Evolutionary conservation across 768 basidiomycete species (phyloP).

Genomic region (Panellus pusillus): DNA sequence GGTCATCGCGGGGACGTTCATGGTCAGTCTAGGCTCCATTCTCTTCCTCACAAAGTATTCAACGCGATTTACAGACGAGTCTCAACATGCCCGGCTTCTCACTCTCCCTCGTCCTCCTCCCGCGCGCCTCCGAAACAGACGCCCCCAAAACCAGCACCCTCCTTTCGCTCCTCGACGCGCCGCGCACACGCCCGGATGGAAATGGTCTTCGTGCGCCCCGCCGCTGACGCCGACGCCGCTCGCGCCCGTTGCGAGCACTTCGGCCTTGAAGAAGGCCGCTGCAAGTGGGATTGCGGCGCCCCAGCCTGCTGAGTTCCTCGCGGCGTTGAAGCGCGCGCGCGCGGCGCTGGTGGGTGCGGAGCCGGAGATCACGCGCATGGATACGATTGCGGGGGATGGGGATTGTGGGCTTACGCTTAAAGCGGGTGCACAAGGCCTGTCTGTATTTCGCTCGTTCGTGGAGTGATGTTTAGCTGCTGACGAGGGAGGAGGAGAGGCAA

Average conservation of each 20-base stretch:
- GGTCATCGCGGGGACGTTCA: conserved; percentile 80
- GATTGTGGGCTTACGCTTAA: too few relatives aligned
- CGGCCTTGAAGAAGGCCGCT: background rate
- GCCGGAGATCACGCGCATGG: conserved; percentile 88
- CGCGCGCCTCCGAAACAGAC: conserved; percentile 40
- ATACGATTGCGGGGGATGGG: conserved; percentile 91
- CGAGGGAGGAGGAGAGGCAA: too few relatives aligned
- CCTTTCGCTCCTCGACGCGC: conserved; percentile 70
- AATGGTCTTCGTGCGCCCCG: conserved; percentile 58
- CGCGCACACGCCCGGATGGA: conserved; percentile 80
- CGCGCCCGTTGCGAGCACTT: conserved; percentile 15
- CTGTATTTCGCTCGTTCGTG: background rate
- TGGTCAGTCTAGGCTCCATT: conserved; percentile 49
- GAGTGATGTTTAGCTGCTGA: background rate
- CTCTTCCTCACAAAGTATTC: background rate
- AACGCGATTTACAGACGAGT: too few relatives aligned
- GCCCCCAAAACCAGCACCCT: conserved; percentile 43
- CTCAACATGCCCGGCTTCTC: conserved; percentile 96
- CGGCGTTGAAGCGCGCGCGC: conserved; percentile 60
- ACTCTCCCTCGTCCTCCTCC: conserved; percentile 77
- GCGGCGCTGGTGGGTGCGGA: conserved; percentile 73
- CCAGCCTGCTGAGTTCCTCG: conserved; percentile 53
- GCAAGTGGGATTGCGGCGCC: too few relatives aligned
- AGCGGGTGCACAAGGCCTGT: conserved; percentile 70
- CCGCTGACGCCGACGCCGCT: conserved; percentile 32